Evolutionary conservation across 768 basidiomycete species (phyloP).

Genomic region (Boletus patriciae): DNA sequence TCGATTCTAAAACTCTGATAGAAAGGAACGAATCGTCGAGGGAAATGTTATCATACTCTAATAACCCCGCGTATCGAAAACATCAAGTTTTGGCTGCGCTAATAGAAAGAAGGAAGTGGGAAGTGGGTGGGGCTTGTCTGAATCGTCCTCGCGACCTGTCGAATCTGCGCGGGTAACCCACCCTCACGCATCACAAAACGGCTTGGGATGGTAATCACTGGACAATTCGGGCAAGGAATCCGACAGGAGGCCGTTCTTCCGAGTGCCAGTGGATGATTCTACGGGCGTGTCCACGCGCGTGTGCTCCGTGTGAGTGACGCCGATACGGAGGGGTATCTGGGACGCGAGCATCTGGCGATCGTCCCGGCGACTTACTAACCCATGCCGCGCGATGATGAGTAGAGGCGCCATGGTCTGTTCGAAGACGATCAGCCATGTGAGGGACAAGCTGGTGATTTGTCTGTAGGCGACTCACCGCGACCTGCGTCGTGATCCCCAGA

Average conservation of each 20-base stretch:
- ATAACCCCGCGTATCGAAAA: background rate
- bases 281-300: conserved; percentile 2
- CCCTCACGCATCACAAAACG: conserved; percentile 6
- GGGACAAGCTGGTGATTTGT: too few species aligned
- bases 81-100: background rate
- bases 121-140: too few species aligned
- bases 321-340: conserved; percentile 17
- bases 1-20: background rate
- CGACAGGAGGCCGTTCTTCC: background rate
- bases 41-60: background rate
- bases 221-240: background rate
- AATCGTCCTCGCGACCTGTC: background rate
- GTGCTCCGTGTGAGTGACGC: conserved; percentile 10
- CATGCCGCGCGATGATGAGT: conserved; percentile 20
- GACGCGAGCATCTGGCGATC: background rate
- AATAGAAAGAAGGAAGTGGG: background rate
- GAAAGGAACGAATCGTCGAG: too few species aligned
- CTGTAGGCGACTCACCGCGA: conserved; percentile 11
- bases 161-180: too few species aligned
- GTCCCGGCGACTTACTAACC: conserved; percentile 4
- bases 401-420: conserved; percentile 16
- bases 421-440: background rate
- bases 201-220: background rate
- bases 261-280: background rate
- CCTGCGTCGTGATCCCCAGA: conserved; percentile 21